A percentile compares a stretch with the other conserved stretches of the same genome.
These are phyloP conservation scores for Schwanniomyces vanrijiae DNA, from an alignment of 805 yeast species.

Conservation along the genomic window DNA sequence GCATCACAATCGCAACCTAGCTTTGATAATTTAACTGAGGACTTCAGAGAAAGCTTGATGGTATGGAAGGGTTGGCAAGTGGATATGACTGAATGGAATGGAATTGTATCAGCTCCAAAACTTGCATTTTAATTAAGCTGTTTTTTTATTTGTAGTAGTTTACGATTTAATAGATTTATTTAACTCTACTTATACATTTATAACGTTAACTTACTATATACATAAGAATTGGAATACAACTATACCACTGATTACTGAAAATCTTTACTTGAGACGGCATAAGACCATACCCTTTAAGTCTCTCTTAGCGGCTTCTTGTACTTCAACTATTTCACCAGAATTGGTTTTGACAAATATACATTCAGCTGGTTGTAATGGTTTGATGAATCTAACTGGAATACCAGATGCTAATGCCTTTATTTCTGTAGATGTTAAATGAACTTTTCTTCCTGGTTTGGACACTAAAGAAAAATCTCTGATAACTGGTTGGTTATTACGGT, in stretches of 20 bases:
- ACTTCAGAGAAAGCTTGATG: constrained; percentile 56
- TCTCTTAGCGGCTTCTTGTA: constrained; percentile 82
- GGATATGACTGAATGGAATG: constrained; percentile 83
- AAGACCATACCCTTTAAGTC: constrained; percentile 74
- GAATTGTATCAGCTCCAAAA: constrained; percentile 50
- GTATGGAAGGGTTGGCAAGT: constrained; percentile 85
- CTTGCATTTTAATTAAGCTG: constrained; percentile 21
- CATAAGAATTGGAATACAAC: not conserved
- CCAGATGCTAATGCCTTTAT: constrained; percentile 77
- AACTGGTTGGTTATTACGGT: constrained; percentile 77
- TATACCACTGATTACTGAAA: not conserved
- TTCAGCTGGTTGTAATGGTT: constrained; percentile 89
- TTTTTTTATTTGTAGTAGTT: not conserved
- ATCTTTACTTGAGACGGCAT: constrained; percentile 62
- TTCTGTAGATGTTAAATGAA: constrained; percentile 61
- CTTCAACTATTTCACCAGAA: constrained; percentile 55
- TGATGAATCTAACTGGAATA: constrained; percentile 65
- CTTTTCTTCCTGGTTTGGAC: constrained; percentile 82
- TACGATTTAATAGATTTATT: not conserved
- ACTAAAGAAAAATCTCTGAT: constrained; percentile 69
- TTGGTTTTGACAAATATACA: constrained; percentile 65
- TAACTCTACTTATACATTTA: not conserved
- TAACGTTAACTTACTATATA: constrained; percentile 4
- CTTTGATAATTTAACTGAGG: constrained; percentile 35
- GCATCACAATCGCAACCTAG: constrained; percentile 26